Evolutionary conservation across 208 protist species (phyloP).

Genomic region (Trypanosoma platydactyli): DNA sequence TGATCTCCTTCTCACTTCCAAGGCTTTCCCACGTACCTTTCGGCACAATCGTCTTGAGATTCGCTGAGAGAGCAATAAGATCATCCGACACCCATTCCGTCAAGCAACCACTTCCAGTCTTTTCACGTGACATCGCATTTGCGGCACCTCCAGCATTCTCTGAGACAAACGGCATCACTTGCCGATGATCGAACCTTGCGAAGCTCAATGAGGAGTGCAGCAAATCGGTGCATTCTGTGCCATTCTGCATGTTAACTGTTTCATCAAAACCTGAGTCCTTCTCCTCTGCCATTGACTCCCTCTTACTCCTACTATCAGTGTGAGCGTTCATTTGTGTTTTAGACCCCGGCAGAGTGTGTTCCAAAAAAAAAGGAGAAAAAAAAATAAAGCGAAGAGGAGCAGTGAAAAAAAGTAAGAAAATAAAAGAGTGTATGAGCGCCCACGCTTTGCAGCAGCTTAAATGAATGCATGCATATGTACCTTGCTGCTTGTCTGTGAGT

Average conservation of each 20-base stretch:
- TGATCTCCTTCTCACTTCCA: conserved; percentile 84
- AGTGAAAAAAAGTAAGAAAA: too few relatives aligned
- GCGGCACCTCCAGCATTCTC: too few relatives aligned
- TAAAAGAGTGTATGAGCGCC: too few relatives aligned
- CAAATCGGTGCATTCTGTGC: neutral
- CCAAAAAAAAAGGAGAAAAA: neutral
- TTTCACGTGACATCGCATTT: too few relatives aligned
- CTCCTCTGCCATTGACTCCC: neutral
- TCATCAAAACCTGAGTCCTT: neutral
- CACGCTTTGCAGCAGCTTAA: too few relatives aligned
- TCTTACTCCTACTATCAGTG: neutral
- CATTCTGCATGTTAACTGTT: neutral
- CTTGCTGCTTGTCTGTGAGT: too few relatives aligned
- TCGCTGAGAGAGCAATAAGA: conserved; percentile 52
- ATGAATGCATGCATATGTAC: too few relatives aligned
- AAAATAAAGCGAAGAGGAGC: conserved; percentile 13
- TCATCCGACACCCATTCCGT: conserved; percentile 52
- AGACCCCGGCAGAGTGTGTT: too few relatives aligned
- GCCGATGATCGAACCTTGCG: neutral
- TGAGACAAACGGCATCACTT: neutral
- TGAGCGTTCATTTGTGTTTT: neutral
- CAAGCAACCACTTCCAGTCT: conserved; percentile 7
- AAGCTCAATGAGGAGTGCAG: neutral
- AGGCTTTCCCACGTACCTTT: conserved; percentile 75
- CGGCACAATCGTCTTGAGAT: conserved; percentile 62